These are phyloP conservation scores for Pleurotus sapidus DNA, from an alignment of 768 basidiomycete species.

Conservation along the genomic window DNA sequence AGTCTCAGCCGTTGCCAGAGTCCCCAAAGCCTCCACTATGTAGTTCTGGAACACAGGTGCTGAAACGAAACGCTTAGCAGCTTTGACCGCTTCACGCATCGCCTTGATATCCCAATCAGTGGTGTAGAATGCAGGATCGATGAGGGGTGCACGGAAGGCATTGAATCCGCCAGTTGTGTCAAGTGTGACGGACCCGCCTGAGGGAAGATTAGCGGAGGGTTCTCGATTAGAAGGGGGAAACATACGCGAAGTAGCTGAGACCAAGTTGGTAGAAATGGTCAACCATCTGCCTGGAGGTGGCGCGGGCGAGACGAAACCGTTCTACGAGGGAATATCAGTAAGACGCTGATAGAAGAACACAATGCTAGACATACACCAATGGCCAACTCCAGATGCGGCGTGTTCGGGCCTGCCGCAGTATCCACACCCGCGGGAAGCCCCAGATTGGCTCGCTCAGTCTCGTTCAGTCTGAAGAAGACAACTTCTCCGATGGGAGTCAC, in stretches of 20 bases:
- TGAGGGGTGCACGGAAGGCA: conserved; percentile 21
- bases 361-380: conserved; percentile 22
- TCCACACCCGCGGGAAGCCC: conserved; percentile 26
- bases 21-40: conserved; percentile 16
- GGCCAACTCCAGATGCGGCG: conserved; percentile 32
- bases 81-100: conserved; percentile 24
- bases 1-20: conserved; percentile 18
- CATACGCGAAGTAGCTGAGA: conserved; percentile 22
- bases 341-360: neutral
- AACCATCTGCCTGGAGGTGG: conserved; percentile 15
- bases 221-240: neutral
- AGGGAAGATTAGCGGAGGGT: neutral
- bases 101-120: conserved; percentile 20
- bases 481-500: conserved; percentile 9
- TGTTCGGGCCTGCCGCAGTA: conserved; percentile 31
- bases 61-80: conserved; percentile 19
- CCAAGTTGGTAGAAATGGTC: conserved; percentile 13
- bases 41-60: conserved; percentile 25
- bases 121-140: conserved; percentile 19
- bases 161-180: conserved; percentile 14
- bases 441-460: conserved; percentile 9
- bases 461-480: neutral
- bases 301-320: conserved; percentile 5
- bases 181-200: conserved; percentile 23
- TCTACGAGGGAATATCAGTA: neutral